phyloP scores from a whole-genome alignment of 2,329 filamentous ascomycete genomes.

The Exophiala phaeomuriformis region DNA sequence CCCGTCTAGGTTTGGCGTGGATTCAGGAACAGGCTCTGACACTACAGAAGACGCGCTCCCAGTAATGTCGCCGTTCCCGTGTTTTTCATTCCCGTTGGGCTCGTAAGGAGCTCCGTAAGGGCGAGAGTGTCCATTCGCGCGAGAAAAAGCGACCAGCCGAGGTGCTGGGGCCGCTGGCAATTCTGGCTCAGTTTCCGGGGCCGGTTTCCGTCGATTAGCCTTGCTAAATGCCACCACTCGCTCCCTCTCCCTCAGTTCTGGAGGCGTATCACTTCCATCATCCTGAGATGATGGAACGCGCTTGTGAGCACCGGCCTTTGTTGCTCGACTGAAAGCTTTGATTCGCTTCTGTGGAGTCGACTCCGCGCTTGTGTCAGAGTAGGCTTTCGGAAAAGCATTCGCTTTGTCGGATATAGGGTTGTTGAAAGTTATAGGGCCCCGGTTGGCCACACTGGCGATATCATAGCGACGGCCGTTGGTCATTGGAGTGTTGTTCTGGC shows the following conservation, averaged over 20 bases:
- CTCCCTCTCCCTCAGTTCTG: conserved; percentile 7
- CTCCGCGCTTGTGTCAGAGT: conserved; percentile 16
- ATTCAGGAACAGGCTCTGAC: conserved; percentile 13
- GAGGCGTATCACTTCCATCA: conserved; percentile 11
- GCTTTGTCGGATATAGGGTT: neutral
- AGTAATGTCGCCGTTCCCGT: neutral
- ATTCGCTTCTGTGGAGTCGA: conserved; percentile 8
- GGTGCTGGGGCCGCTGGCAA: conserved; percentile 1
- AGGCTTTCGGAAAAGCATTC: conserved; percentile 8
- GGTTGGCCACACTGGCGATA: conserved; percentile 12
- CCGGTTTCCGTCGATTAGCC: conserved; percentile 3
- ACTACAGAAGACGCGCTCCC: conserved; percentile 8
- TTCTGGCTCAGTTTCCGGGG: neutral
- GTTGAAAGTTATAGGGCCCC: conserved; percentile 17
- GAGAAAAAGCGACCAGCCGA: conserved; percentile 14
- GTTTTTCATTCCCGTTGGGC: neutral
- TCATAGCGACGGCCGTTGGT: conserved; percentile 4
- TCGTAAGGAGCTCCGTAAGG: conserved; percentile 3
- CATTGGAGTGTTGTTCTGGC: neutral
- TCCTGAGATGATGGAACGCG: conserved; percentile 1
- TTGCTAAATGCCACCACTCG: conserved; percentile 15
- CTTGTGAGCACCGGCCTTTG: neutral
- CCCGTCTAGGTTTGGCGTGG: neutral
- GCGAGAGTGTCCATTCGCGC: conserved; percentile 9
- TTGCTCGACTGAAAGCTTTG: conserved; percentile 12